Evolutionary conservation across 352 stramenopile species (phyloP).

Genomic region (Phytophthora vignae): DNA sequence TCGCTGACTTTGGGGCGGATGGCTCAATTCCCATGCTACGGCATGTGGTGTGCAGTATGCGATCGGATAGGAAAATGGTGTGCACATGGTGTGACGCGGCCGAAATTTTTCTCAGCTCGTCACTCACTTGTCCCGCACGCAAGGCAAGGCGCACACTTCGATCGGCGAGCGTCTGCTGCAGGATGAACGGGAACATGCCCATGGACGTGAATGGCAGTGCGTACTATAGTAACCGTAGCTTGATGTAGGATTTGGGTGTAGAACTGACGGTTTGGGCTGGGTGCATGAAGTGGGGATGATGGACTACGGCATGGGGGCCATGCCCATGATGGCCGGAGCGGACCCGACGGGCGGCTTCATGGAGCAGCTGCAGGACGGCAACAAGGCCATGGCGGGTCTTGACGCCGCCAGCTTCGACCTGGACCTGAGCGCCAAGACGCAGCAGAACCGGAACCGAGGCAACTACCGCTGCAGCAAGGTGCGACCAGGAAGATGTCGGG

Average conservation of each 20-base stretch:
- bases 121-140: slow-evolving; percentile 11
- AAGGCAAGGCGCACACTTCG: neutral
- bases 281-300: slow-evolving; percentile 60
- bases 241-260: neutral
- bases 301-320: slow-evolving; percentile 57
- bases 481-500: neutral
- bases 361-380: slow-evolving; percentile 61
- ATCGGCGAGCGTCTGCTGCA: no score
- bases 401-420: slow-evolving; percentile 43
- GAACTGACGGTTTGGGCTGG: slow-evolving; percentile 6
- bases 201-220: slow-evolving; percentile 45
- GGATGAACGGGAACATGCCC: slow-evolving; percentile 45
- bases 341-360: slow-evolving; percentile 53
- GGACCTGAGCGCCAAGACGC: slow-evolving; percentile 56
- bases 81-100: neutral
- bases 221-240: slow-evolving; percentile 3
- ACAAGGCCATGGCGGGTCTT: slow-evolving; percentile 24
- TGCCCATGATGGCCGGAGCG: slow-evolving; percentile 47
- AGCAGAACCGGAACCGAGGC: slow-evolving; percentile 82
- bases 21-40: neutral
- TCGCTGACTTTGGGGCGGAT: neutral
- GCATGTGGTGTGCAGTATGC: slow-evolving; percentile 4
- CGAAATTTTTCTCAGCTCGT: slow-evolving; percentile 14
- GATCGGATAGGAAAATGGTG: neutral
- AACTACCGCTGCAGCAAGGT: slow-evolving; percentile 91